Base-by-base conservation (phyloP, 106 monocot genomes). In the Ottelia alismoides region DNA sequence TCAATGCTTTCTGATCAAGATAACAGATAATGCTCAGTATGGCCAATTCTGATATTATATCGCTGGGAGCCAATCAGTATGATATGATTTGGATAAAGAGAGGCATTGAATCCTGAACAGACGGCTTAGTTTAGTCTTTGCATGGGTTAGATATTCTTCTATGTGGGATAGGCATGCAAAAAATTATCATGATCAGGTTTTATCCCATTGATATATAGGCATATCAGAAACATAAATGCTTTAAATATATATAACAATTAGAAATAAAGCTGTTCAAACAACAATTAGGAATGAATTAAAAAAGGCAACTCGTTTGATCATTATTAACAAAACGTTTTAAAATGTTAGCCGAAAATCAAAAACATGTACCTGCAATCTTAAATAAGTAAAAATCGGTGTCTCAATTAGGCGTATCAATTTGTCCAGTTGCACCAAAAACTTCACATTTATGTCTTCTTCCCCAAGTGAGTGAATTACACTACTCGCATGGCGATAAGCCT, bases 391-490 rank as follows among this genome's bases (percentile, higher is more conserved):
- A 28, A 90, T 82, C 40, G 98, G 98, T 49, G 98, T 90, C 68
- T 99, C 98, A 32, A 99, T 60, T 19, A 99, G 53, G 43, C 78
- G 90, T 25, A 99, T 77, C 52, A 99, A 73, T 65, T 83, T 99
- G 66, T 99, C 98, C 20, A 99, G 74, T 45, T 99, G 98, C 30
- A 99, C 75, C 52, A 99, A 72, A 66, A 99, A 99, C 53, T 80
- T 90, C 31, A 78, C 78, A 57, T 83, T 90, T 56, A 99, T 86
- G 73, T 86, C 90, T 66, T 90, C 98, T 66, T 99, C 98, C 51
- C 77, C 77, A 22, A 99, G 58, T 27, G 98, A 90, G 57, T 90
- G 82, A 64, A 99, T 99, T 51, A 86, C 75, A 59, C 65, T 66
- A 51, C 82, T 79, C 1, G 90, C 85, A 58, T 99, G 98, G 35